Percentiles rank a stretch among this genome's conserved stretches.
Evolutionary conservation across 2,329 filamentous ascomycete genomes (phyloP).

Genomic region (Leptodontidium sp.): DNA sequence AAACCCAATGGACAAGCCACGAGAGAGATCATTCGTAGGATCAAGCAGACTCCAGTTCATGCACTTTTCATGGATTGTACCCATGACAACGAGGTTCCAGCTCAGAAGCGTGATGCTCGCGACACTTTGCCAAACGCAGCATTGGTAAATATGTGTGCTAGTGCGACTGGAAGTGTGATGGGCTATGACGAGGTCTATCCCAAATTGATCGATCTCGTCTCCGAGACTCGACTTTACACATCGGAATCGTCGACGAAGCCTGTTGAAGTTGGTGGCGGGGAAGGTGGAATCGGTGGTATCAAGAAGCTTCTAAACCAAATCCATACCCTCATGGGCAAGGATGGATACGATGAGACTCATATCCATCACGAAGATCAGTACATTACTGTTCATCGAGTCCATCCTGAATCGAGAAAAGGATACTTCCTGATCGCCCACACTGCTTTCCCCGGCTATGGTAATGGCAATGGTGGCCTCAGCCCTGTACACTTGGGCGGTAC

Average conservation of each 20-base stretch:
- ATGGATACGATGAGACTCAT: conserved; percentile 93
- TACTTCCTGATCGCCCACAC: conserved; percentile 97
- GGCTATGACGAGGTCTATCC: conserved; percentile 98
- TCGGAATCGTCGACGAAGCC: conserved; percentile 74
- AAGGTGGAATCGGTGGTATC: conserved; percentile 85
- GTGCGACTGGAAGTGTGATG: conserved; percentile 94
- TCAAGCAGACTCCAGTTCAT: conserved; percentile 88
- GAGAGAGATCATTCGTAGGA: conserved; percentile 70
- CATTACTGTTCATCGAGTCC: conserved; percentile 93
- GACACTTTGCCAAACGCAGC: conserved; percentile 96
- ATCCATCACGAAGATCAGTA: conserved; percentile 97
- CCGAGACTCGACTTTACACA: conserved; percentile 84
- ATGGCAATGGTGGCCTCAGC: conserved; percentile 81
- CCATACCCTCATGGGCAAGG: conserved; percentile 93
- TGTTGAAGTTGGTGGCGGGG: conserved; percentile 72
- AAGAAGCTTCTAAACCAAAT: conserved; percentile 96
- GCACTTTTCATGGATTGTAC: conserved; percentile 99
- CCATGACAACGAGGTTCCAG: conserved; percentile 95
- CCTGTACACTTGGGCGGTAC: conserved; percentile 85
- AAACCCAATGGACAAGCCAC: conserved; percentile 45
- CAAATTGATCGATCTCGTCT: conserved; percentile 88
- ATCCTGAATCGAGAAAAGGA: conserved; percentile 89
- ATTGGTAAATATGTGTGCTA: conserved; percentile 94
- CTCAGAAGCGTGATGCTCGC: conserved; percentile 91
- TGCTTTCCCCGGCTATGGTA: conserved; percentile 89